Conservation (phyloP, 2,329 filamentous ascomycete genomes). For the Pseudogymnoascus pannorum region DNA sequence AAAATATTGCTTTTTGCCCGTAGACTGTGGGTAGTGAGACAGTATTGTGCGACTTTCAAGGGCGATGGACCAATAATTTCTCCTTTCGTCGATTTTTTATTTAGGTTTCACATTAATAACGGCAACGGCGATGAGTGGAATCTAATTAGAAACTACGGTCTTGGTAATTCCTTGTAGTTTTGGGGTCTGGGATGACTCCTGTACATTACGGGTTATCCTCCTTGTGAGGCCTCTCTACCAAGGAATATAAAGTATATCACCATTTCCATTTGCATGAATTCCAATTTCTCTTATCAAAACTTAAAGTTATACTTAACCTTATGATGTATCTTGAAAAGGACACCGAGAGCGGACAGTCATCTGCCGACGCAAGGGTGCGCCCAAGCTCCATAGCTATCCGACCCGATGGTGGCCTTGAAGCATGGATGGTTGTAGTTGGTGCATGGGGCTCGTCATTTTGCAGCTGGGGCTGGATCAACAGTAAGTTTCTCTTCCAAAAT, state of each 20-base stretch:
- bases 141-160: background rate
- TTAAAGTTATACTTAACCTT: background rate
- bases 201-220: background rate
- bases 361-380: background rate
- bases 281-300: background rate
- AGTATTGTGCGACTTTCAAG: background rate
- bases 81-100: background rate
- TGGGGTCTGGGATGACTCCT: background rate
- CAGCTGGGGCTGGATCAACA: constrained; percentile 37
- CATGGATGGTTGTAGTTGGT: constrained; percentile 47
- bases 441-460: constrained; percentile 36
- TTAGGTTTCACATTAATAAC: background rate
- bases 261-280: background rate
- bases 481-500: background rate
- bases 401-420: constrained; percentile 47
- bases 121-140: background rate
- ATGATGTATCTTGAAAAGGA: background rate
- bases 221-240: background rate
- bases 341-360: background rate
- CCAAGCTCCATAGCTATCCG: background rate
- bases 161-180: background rate
- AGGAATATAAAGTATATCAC: background rate
- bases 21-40: background rate
- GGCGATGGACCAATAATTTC: background rate
- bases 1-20: background rate